These are phyloP conservation scores for Euphorbia lathyris DNA, from an alignment of 345 rosid species.

Conservation along the genomic window DNA sequence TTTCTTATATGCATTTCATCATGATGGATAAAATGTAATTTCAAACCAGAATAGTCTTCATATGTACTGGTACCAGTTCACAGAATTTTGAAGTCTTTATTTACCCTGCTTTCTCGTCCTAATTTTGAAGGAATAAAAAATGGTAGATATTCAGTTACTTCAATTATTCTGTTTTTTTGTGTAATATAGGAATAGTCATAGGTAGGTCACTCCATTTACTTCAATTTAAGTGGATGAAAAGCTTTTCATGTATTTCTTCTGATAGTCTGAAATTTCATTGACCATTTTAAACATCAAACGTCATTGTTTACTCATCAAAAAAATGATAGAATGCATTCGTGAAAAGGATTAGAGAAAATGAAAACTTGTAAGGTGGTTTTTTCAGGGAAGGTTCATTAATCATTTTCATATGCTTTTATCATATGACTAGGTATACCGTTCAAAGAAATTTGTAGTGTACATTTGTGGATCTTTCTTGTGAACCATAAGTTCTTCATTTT, in stretches of 20 bases:
- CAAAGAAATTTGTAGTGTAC: background rate
- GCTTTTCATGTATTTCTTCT: background rate
- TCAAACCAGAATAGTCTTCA: background rate
- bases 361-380: too few species aligned
- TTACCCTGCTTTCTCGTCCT: background rate
- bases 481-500: too few species aligned
- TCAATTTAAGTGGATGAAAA: background rate
- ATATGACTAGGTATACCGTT: too few species aligned
- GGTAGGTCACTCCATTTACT: background rate
- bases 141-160: background rate
- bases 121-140: background rate
- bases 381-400: background rate
- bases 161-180: background rate
- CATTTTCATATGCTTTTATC: background rate
- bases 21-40: background rate
- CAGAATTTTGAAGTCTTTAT: background rate
- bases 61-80: background rate
- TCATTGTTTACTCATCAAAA: too few species aligned
- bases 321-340: too few species aligned
- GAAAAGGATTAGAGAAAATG: too few species aligned
- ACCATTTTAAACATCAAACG: background rate
- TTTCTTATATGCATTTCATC: background rate
- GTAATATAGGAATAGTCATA: background rate
- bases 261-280: background rate
- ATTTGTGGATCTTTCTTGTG: background rate